These are phyloP conservation scores for Ophiostoma novo-ulmi DNA, from an alignment of 2,329 filamentous ascomycete genomes.

Conservation along the genomic window DNA sequence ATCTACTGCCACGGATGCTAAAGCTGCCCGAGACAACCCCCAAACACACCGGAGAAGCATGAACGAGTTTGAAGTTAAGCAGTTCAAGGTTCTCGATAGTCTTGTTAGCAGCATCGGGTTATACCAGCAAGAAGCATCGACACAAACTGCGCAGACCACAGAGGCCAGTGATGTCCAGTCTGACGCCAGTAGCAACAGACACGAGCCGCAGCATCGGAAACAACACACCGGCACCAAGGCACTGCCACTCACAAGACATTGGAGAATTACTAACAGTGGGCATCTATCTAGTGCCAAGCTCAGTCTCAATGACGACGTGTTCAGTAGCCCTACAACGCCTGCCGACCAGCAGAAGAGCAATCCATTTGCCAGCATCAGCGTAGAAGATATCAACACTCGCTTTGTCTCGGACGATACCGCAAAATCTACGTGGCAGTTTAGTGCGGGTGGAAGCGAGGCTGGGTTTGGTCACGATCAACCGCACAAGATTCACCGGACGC, in stretches of 20 bases:
- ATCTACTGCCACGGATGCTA: background rate
- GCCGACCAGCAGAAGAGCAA: conserved; percentile 16
- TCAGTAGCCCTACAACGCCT: conserved; percentile 32
- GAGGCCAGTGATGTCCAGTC: background rate
- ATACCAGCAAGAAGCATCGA: background rate
- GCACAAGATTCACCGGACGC: conserved; percentile 36
- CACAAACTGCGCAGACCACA: background rate
- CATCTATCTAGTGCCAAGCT: conserved; percentile 48
- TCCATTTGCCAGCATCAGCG: conserved; percentile 46
- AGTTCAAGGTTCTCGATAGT: conserved; percentile 26
- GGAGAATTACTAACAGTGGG: conserved; percentile 25
- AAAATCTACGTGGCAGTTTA: conserved; percentile 46
- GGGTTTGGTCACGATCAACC: conserved; percentile 28
- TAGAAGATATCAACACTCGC: conserved; percentile 58
- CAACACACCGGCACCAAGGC: background rate
- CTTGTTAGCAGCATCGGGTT: conserved; percentile 18
- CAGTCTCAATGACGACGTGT: conserved; percentile 41
- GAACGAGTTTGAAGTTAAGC: conserved; percentile 29
- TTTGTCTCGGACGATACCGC: conserved; percentile 49
- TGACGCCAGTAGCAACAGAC: background rate
- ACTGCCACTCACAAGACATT: background rate
- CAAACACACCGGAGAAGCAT: conserved; percentile 15
- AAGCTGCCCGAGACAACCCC: background rate
- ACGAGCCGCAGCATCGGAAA: background rate
- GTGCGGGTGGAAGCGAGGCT: conserved; percentile 40